phyloP scores from a whole-genome alignment of 352 stramenopile genomes.

The Globisporangium paddicum region DNA sequence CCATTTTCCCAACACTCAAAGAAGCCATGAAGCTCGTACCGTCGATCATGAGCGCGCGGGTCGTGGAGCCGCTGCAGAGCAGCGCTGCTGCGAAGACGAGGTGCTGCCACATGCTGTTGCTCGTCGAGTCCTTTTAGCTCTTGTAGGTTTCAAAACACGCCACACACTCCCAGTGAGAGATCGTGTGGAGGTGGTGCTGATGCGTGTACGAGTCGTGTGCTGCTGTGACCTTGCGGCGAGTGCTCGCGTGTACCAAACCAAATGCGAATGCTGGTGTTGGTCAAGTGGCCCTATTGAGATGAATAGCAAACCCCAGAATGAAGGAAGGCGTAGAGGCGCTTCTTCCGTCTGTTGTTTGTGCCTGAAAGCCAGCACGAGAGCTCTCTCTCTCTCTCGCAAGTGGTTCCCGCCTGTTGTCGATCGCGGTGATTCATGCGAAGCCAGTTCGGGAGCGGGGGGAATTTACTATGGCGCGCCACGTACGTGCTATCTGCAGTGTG shows the following conservation, averaged over 20 bases:
- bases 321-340: conserved; percentile 7
- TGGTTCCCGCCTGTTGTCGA: conserved; percentile 1
- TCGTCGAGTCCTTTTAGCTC: no score
- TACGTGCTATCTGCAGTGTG: background rate
- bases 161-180: background rate
- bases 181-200: background rate
- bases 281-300: conserved; percentile 4
- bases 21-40: background rate
- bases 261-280: conserved; percentile 10
- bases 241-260: conserved; percentile 17
- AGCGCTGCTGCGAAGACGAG: conserved; percentile 9
- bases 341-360: background rate
- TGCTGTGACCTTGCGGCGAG: background rate
- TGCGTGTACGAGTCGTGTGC: background rate
- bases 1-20: no score
- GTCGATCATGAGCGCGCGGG: conserved; percentile 13
- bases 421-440: background rate
- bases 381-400: background rate
- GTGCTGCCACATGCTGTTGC: conserved; percentile 14
- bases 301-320: conserved; percentile 15
- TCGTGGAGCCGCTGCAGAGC: background rate
- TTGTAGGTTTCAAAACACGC: background rate
- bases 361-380: conserved; percentile 5
- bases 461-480: background rate
- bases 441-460: background rate